Conservation (phyloP, 2,329 filamentous ascomycete species). For the Trichoderma arundinaceum region DNA sequence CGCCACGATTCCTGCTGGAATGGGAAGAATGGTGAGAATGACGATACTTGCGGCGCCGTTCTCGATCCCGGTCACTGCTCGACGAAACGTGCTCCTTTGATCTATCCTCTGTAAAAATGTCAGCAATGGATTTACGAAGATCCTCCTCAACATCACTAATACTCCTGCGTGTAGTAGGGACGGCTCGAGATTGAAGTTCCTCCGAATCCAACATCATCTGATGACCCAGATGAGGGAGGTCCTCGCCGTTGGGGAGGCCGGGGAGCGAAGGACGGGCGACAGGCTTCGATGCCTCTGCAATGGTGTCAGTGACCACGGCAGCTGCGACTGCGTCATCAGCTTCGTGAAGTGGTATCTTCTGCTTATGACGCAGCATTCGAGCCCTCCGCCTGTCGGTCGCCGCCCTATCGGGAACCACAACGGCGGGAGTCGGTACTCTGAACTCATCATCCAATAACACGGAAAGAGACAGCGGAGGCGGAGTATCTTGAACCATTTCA, state of each 20-base stretch:
- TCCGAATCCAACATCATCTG: slow-evolving; percentile 38
- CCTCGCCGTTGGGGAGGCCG: slow-evolving; percentile 37
- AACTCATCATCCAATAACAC: slow-evolving; percentile 33
- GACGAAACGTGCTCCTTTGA: slow-evolving; percentile 47
- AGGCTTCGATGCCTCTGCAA: slow-evolving; percentile 55
- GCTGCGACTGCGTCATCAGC: slow-evolving; percentile 61
- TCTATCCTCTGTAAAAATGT: slow-evolving; percentile 61
- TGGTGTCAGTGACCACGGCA: slow-evolving; percentile 60
- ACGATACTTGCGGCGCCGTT: slow-evolving; percentile 51
- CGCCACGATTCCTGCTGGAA: slow-evolving; percentile 42
- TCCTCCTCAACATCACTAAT: slow-evolving; percentile 40
- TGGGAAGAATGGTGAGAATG: slow-evolving; percentile 47
- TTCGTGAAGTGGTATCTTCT: slow-evolving; percentile 52
- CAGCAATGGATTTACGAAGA: slow-evolving; percentile 57
- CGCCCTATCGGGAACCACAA: slow-evolving; percentile 52
- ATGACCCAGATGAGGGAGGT: slow-evolving; percentile 39
- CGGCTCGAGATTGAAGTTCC: slow-evolving; percentile 44
- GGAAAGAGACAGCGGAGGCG: slow-evolving; percentile 31
- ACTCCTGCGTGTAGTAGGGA: slow-evolving; percentile 42
- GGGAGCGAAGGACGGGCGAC: slow-evolving; percentile 43
- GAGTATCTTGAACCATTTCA: slow-evolving; percentile 28
- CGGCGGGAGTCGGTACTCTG: slow-evolving; percentile 52
- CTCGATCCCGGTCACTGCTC: slow-evolving; percentile 47
- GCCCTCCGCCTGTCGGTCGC: slow-evolving; percentile 49
- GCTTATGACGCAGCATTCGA: slow-evolving; percentile 53